These are phyloP conservation scores for Cladophialophora immunda DNA, from an alignment of 2,329 filamentous ascomycete species.

Conservation along the genomic window DNA sequence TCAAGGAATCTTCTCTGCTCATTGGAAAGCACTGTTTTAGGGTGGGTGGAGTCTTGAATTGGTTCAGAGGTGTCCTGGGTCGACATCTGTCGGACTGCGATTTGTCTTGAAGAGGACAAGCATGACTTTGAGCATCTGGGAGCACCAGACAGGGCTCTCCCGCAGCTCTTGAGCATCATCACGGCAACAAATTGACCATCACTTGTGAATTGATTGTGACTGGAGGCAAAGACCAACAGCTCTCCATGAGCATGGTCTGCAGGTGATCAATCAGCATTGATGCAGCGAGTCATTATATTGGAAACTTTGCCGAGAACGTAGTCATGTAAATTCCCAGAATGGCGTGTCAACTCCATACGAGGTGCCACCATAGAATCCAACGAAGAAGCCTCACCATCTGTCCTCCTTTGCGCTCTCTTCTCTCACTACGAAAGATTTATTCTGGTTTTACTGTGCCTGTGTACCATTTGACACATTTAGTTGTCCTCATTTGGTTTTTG, in stretches of 20 bases:
- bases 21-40: constrained; percentile 68
- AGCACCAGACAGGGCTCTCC: neutral
- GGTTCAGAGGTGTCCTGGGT: constrained; percentile 41
- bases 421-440: neutral
- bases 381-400: neutral
- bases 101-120: neutral
- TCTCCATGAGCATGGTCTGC: neutral
- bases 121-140: neutral
- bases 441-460: neutral
- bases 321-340: neutral
- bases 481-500: constrained; percentile 20
- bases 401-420: neutral
- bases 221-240: neutral
- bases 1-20: constrained; percentile 79
- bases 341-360: neutral
- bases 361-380: neutral
- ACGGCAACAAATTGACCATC: neutral
- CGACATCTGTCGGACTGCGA: constrained; percentile 19
- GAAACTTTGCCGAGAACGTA: constrained; percentile 1
- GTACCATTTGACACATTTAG: constrained; percentile 20
- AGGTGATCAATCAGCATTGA: neutral
- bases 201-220: neutral
- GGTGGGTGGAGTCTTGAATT: constrained; percentile 39
- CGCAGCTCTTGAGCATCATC: constrained; percentile 11
- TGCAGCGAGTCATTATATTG: neutral